Conservation (phyloP, 306 rosid species). For the Ammopiptanthus mongolicus region DNA sequence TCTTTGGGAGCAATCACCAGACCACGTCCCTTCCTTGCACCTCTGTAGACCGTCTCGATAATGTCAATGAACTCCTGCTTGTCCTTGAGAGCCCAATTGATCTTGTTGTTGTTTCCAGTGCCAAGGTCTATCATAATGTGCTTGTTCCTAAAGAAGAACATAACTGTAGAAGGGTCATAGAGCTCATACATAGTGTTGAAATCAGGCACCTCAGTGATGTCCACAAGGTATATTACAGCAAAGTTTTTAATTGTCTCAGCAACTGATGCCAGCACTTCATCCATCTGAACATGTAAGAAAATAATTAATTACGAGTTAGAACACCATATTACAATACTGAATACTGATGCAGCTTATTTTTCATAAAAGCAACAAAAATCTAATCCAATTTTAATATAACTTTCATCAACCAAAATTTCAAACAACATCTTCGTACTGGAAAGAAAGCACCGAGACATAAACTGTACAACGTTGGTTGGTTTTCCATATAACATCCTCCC, state of each 20-base stretch:
- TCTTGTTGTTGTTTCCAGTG: slow-evolving; percentile 97
- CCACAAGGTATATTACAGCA: slow-evolving; percentile 90
- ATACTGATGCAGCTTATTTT: neutral
- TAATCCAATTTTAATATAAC: neutral
- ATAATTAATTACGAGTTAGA: neutral
- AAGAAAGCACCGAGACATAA: neutral
- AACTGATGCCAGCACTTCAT: slow-evolving; percentile 83
- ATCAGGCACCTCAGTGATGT: slow-evolving; percentile 96
- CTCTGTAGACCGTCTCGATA: slow-evolving; percentile 76
- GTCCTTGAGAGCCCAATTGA: slow-evolving; percentile 96
- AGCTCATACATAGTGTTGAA: slow-evolving; percentile 95
- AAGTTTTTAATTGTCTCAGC: slow-evolving; percentile 88
- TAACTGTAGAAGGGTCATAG: slow-evolving; percentile 84
- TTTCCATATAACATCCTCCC: neutral
- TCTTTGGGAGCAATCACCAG: slow-evolving; percentile 93
- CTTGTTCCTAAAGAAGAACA: slow-evolving; percentile 97
- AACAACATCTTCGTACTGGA: neutral
- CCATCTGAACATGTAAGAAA: slow-evolving; percentile 52
- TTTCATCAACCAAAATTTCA: neutral
- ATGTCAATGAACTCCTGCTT: slow-evolving; percentile 94
- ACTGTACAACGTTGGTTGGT: neutral
- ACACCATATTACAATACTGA: neutral
- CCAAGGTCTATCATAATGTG: slow-evolving; percentile 99
- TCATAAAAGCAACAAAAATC: neutral
- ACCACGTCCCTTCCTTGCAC: slow-evolving; percentile 94